These are phyloP conservation scores for Blastocystis sp. DNA, from an alignment of 352 stramenopile species.

Conservation along the genomic window DNA sequence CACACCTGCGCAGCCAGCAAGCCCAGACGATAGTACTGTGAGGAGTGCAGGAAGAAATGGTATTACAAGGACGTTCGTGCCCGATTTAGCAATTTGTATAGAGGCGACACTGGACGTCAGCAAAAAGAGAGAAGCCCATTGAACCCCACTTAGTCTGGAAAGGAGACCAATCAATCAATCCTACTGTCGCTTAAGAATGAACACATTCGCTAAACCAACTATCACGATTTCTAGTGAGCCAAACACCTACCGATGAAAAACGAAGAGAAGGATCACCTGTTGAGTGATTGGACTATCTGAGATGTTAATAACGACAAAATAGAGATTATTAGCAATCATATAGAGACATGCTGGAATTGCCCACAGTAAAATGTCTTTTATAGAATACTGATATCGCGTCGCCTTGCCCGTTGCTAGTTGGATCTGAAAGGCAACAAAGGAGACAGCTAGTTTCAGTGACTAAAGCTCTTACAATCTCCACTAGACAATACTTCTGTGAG, in stretches of 20 bases:
- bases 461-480: background rate
- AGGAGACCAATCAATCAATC: background rate
- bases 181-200: conserved; percentile 56
- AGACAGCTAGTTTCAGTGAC: conserved; percentile 9
- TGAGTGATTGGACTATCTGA: conserved; percentile 61
- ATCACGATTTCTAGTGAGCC: conserved; percentile 57
- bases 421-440: conserved; percentile 34
- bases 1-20: conserved; percentile 38
- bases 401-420: background rate
- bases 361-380: conserved; percentile 62
- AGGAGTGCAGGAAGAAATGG: conserved; percentile 15
- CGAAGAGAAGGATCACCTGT: background rate
- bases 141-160: background rate
- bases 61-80: background rate
- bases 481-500: conserved; percentile 24
- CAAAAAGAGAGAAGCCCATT: conserved; percentile 63
- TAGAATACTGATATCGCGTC: conserved; percentile 29
- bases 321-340: conserved; percentile 64
- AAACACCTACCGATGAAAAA: conserved; percentile 13
- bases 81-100: conserved; percentile 64
- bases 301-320: conserved; percentile 61
- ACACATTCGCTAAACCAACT: conserved; percentile 54
- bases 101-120: conserved; percentile 35
- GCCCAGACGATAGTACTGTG: conserved; percentile 1
- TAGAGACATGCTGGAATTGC: conserved; percentile 30